Percentiles rank a stretch among this genome's conserved stretches.
These are phyloP conservation scores for Microascus cirrosus DNA, from an alignment of 2,329 filamentous ascomycete species.

Conservation along the genomic window DNA sequence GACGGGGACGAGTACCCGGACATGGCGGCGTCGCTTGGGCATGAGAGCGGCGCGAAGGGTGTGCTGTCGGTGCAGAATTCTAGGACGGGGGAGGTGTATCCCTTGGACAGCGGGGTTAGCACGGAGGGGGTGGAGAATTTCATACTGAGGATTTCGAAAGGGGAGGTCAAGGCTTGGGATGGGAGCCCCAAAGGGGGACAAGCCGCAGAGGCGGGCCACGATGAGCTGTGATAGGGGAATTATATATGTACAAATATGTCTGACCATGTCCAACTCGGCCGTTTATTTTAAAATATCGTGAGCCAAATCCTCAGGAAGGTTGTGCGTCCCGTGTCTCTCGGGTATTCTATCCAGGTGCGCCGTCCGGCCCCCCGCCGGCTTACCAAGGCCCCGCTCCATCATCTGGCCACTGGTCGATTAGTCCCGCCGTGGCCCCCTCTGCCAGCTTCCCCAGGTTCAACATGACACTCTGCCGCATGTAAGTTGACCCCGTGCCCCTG, in stretches of 20 bases:
- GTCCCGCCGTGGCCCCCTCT: background rate
- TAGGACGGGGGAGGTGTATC: constrained; percentile 30
- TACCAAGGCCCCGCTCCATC: constrained; percentile 6
- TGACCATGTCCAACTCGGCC: too few species aligned
- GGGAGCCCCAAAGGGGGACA: background rate
- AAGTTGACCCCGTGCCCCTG: constrained; percentile 2
- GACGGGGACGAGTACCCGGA: constrained; percentile 32
- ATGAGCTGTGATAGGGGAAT: too few species aligned
- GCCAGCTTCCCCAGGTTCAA: constrained; percentile 2
- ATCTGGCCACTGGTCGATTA: constrained; percentile 6
- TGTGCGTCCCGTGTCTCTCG: too few species aligned
- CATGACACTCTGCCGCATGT: constrained; percentile 5
- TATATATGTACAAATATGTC: too few species aligned
- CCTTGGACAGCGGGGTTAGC: constrained; percentile 18
- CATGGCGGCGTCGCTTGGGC: constrained; percentile 26
- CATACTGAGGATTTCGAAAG: constrained; percentile 30
- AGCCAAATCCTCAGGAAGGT: too few species aligned
- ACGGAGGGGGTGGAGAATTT: constrained; percentile 26
- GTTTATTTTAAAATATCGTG: too few species aligned
- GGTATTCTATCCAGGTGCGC: too few species aligned
- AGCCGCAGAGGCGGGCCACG: too few species aligned
- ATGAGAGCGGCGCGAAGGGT: constrained; percentile 6
- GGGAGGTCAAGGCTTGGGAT: constrained; percentile 27
- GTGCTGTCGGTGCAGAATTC: constrained; percentile 32
- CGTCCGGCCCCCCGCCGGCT: background rate